A percentile compares a stretch with the other conserved stretches of the same genome.
Conservation (phyloP, 2,329 filamentous ascomycete genomes). For the Neophaeococcomyces aloes region DNA sequence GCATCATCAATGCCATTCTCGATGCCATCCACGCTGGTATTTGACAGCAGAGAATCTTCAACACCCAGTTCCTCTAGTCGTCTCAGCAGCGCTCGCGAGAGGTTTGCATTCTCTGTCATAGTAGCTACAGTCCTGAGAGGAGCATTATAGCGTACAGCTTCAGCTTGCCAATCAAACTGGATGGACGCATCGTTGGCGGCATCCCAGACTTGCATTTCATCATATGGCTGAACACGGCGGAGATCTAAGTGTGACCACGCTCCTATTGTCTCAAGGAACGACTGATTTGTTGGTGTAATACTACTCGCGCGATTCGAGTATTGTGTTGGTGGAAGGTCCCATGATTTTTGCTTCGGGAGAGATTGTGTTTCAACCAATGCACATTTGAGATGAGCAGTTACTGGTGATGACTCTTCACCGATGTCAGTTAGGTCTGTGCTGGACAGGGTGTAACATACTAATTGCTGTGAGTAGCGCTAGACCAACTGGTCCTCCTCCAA, state of each 20-base stretch:
- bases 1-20: conserved; percentile 57
- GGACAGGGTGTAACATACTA: conserved; percentile 41
- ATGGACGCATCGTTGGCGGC: conserved; percentile 79
- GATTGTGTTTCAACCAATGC: conserved; percentile 88
- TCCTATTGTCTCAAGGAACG: conserved; percentile 70
- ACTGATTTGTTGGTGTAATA: conserved; percentile 77
- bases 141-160: conserved; percentile 26
- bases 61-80: conserved; percentile 54
- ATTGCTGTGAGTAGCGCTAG: conserved; percentile 70
- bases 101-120: conserved; percentile 91
- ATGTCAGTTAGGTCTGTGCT: conserved; percentile 1
- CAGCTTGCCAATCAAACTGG: conserved; percentile 66
- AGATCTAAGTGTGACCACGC: conserved; percentile 69
- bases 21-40: conserved; percentile 70
- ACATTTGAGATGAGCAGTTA: conserved; percentile 66
- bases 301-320: conserved; percentile 96
- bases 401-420: conserved; percentile 58
- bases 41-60: conserved; percentile 59
- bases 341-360: conserved; percentile 56
- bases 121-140: conserved; percentile 63
- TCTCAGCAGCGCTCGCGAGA: conserved; percentile 65
- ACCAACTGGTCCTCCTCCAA: conserved; percentile 81
- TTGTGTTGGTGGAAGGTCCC: conserved; percentile 54
- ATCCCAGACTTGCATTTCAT: conserved; percentile 98
- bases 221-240: conserved; percentile 71